Conservation (phyloP, 2,329 filamentous ascomycete genomes). For the Aspergillus novofumigatus region DNA sequence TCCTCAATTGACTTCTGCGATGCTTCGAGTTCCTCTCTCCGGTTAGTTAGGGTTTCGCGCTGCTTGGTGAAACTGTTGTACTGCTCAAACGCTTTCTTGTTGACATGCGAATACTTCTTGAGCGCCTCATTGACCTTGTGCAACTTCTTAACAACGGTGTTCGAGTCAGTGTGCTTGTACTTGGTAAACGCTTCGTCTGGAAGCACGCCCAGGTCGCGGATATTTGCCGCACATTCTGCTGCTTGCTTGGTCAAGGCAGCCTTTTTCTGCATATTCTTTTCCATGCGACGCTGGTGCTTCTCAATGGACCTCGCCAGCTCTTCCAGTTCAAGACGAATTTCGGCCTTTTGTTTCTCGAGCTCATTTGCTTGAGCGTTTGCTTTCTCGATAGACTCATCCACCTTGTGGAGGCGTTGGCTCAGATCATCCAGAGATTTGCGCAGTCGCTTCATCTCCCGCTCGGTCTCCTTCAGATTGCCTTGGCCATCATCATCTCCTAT, state of each 20-base stretch:
- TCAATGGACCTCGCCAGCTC: slow-evolving; percentile 75
- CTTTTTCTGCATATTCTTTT: slow-evolving; percentile 87
- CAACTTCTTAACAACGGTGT: slow-evolving; percentile 67
- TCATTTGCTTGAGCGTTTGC: slow-evolving; percentile 52
- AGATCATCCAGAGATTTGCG: slow-evolving; percentile 64
- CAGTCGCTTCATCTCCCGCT: slow-evolving; percentile 75
- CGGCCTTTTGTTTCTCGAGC: slow-evolving; percentile 55
- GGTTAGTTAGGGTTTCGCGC: slow-evolving; percentile 78
- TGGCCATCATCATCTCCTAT: slow-evolving; percentile 53
- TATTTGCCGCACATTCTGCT: slow-evolving; percentile 78
- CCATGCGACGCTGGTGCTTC: slow-evolving; percentile 81
- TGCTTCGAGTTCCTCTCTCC: slow-evolving; percentile 79
- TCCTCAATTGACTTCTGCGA: slow-evolving; percentile 86
- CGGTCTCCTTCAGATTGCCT: slow-evolving; percentile 69
- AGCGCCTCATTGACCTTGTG: slow-evolving; percentile 89
- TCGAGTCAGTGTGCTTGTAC: slow-evolving; percentile 77
- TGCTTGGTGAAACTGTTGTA: slow-evolving; percentile 96
- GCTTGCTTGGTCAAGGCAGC: slow-evolving; percentile 72
- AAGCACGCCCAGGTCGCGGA: slow-evolving; percentile 86
- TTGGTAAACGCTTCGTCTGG: slow-evolving; percentile 92
- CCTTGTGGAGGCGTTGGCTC: slow-evolving; percentile 65
- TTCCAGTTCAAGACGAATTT: slow-evolving; percentile 68
- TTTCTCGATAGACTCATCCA: slow-evolving; percentile 68
- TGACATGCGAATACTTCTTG: slow-evolving; percentile 96
- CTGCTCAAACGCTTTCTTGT: slow-evolving; percentile 99